These are phyloP conservation scores for Neoscytalidium dimidiatum DNA, from an alignment of 2,329 filamentous ascomycete species.

Conservation along the genomic window DNA sequence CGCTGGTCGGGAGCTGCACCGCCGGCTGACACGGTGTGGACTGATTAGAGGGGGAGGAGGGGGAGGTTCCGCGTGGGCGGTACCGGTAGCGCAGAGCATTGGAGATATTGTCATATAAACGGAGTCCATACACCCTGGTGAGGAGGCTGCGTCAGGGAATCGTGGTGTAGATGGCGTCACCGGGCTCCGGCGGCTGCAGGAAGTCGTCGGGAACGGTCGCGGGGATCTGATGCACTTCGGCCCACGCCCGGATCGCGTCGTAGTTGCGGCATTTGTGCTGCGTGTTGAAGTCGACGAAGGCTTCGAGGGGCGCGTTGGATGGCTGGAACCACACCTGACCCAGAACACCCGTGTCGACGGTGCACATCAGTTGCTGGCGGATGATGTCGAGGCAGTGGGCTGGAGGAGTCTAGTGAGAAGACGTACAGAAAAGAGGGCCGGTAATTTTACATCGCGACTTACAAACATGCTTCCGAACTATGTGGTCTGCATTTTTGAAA, in stretches of 20 bases:
- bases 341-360: conserved; percentile 60
- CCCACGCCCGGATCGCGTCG: conserved; percentile 56
- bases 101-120: conserved; percentile 38
- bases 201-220: conserved; percentile 45
- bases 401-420: conserved; percentile 25
- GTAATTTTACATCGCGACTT: conserved; percentile 34
- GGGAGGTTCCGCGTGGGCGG: conserved; percentile 40
- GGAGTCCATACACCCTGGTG: too few species aligned
- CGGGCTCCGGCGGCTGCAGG: conserved; percentile 42
- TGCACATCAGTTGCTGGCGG: conserved; percentile 66
- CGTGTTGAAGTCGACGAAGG: conserved; percentile 66
- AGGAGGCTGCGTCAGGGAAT: too few species aligned
- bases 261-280: conserved; percentile 61
- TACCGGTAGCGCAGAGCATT: conserved; percentile 35
- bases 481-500: conserved; percentile 58
- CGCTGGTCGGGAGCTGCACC: conserved; percentile 36
- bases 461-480: conserved; percentile 61
- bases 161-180: conserved; percentile 31
- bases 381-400: conserved; percentile 64
- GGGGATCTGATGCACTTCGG: conserved; percentile 54
- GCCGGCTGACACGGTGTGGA: conserved; percentile 32
- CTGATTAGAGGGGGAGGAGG: conserved; percentile 43
- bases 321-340: conserved; percentile 62
- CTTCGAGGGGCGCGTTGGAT: conserved; percentile 45
- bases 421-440: background rate